Evolutionary conservation across 106 monocot genomes (phyloP).

Genomic region (Dendrobium nobile): DNA sequence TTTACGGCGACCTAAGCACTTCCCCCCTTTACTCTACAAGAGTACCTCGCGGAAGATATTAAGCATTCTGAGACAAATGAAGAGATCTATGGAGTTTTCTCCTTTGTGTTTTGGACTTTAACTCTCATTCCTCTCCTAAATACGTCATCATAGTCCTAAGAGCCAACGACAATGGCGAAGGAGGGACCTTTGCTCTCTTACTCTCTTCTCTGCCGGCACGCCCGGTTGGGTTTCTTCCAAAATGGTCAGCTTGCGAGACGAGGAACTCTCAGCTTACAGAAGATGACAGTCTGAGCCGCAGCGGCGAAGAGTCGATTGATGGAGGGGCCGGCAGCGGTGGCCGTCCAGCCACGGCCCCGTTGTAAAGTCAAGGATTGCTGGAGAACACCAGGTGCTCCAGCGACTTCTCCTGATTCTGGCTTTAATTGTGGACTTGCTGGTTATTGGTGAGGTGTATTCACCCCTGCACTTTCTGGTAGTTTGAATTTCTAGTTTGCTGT

Average conservation of each 20-base stretch:
- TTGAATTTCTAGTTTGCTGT: neutral
- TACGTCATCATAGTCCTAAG: slow-evolving; percentile 83
- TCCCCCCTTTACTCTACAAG: slow-evolving; percentile 88
- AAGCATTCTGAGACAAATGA: slow-evolving; percentile 77
- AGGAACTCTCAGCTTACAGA: slow-evolving; percentile 60
- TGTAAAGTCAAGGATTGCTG: slow-evolving; percentile 33
- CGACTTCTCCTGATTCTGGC: slow-evolving; percentile 58
- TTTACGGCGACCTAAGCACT: slow-evolving; percentile 82
- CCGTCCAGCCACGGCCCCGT: neutral
- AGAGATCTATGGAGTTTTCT: slow-evolving; percentile 85
- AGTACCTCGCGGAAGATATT: slow-evolving; percentile 78
- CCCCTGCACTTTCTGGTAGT: slow-evolving; percentile 83
- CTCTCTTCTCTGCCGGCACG: slow-evolving; percentile 77
- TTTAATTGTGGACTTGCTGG: slow-evolving; percentile 75
- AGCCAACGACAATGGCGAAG: slow-evolving; percentile 88
- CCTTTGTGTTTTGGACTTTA: slow-evolving; percentile 93
- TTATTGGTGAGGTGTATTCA: slow-evolving; percentile 93
- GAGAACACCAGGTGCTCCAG: slow-evolving; percentile 68
- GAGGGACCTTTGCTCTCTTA: slow-evolving; percentile 93
- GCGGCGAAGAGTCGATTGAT: neutral
- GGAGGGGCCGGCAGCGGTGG: neutral
- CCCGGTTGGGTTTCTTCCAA: slow-evolving; percentile 64
- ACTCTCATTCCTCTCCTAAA: slow-evolving; percentile 71
- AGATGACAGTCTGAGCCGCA: slow-evolving; percentile 12
- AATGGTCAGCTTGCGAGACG: slow-evolving; percentile 57